Percentiles rank a stretch among this genome's conserved stretches.
Conservation (phyloP, 352 stramenopile species). For the Globisporangium megalacanthum region DNA sequence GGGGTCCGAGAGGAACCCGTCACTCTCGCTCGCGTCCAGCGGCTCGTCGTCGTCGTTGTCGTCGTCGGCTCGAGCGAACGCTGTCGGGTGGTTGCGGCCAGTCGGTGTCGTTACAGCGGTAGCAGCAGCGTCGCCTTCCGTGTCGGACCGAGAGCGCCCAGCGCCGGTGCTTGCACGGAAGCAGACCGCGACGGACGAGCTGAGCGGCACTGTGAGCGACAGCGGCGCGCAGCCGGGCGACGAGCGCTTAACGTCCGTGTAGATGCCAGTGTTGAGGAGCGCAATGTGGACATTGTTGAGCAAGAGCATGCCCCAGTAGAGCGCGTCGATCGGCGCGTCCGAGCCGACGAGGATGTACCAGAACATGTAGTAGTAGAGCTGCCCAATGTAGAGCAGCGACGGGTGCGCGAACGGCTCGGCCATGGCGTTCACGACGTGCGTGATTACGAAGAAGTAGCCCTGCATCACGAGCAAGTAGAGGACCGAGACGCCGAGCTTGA, state of each 20-base stretch:
- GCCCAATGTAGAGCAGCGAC: conserved; percentile 76
- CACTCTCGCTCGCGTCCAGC: conserved; percentile 11
- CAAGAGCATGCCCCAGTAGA: conserved; percentile 82
- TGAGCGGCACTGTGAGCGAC: conserved; percentile 34
- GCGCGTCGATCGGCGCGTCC: conserved; percentile 68
- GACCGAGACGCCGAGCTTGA: conserved; percentile 73
- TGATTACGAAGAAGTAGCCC: conserved; percentile 82
- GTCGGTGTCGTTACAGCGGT: neutral
- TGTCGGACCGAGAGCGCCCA: conserved; percentile 21
- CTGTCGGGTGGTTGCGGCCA: neutral
- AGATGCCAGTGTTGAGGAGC: conserved; percentile 83
- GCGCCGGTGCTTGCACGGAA: conserved; percentile 44
- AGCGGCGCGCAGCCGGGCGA: conserved; percentile 41
- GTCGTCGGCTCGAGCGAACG: neutral
- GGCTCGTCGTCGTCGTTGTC: conserved; percentile 10
- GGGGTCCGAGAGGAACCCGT: conserved; percentile 13
- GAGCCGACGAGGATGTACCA: conserved; percentile 85
- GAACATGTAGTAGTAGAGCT: conserved; percentile 87
- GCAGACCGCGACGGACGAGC: conserved; percentile 55
- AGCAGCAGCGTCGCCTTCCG: neutral
- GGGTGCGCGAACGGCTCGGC: conserved; percentile 76
- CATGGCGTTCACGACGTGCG: conserved; percentile 75
- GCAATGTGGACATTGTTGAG: conserved; percentile 85
- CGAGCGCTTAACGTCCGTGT: conserved; percentile 74
- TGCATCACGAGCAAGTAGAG: conserved; percentile 80